A percentile compares a stretch with the other conserved stretches of the same genome.
Evolutionary conservation across 768 basidiomycete species (phyloP).

Genomic region (Boletus reticuloceps): DNA sequence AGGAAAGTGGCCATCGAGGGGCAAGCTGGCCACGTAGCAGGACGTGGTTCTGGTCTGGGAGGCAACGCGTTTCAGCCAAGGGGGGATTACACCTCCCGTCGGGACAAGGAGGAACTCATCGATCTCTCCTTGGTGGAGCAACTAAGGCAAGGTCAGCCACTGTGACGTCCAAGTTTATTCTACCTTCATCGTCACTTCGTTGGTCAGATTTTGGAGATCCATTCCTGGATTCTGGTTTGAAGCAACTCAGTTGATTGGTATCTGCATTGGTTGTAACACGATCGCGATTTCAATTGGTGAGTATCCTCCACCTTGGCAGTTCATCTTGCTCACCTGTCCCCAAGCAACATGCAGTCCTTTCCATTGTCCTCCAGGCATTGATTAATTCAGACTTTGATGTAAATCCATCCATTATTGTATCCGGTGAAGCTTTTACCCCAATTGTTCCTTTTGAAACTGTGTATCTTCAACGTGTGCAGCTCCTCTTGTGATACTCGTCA

Average conservation of each 20-base stretch:
- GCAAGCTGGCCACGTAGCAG: slow-evolving; percentile 13
- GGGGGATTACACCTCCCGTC: slow-evolving; percentile 40
- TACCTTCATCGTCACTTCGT: neutral
- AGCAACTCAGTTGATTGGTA: slow-evolving; percentile 22
- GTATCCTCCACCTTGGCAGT: neutral
- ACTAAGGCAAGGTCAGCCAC: slow-evolving; percentile 49
- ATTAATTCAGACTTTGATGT: neutral
- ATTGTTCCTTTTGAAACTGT: neutral
- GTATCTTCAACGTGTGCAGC: neutral
- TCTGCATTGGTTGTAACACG: neutral
- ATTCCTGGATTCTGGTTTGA: slow-evolving; percentile 40
- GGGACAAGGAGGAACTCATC: slow-evolving; percentile 57
- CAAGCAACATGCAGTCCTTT: neutral
- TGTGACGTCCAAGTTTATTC: neutral
- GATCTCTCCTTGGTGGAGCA: slow-evolving; percentile 49
- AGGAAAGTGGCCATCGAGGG: slow-evolving; percentile 25
- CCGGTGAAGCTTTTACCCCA: neutral
- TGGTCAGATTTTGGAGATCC: slow-evolving; percentile 54
- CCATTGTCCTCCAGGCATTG: neutral
- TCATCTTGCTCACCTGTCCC: slow-evolving; percentile 3
- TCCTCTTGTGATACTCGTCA: neutral
- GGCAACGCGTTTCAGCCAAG: slow-evolving; percentile 25
- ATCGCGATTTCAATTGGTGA: slow-evolving; percentile 5
- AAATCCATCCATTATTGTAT: slow-evolving; percentile 2
- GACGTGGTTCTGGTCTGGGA: slow-evolving; percentile 9